Conservation (phyloP, 164 flowering plant species). For the Nymphaea colorata region DNA sequence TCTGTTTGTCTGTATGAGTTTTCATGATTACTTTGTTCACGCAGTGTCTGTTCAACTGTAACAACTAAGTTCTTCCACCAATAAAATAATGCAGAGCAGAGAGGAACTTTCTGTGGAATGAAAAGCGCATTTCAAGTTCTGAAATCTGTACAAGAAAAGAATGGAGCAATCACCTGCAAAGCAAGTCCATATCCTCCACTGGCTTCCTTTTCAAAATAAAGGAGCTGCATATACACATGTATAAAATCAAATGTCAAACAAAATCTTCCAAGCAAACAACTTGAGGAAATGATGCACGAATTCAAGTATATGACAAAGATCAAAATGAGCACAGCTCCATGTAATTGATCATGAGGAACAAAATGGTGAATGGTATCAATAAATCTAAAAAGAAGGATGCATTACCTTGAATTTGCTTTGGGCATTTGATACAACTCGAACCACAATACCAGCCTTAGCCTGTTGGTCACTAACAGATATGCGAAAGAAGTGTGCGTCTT, state of each 20-base stretch:
- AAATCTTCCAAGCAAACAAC: background rate
- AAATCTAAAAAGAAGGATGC: background rate
- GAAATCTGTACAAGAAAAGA: background rate
- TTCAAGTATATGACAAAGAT: background rate
- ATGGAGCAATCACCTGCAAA: conserved; percentile 55
- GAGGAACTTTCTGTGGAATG: too few relatives aligned
- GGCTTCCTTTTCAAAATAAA: conserved; percentile 87
- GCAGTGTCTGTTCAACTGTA: too few relatives aligned
- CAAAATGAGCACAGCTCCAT: background rate
- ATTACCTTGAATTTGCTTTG: conserved; percentile 25
- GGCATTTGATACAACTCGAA: background rate
- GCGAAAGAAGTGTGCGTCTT: background rate
- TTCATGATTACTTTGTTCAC: too few relatives aligned
- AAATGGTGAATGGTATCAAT: background rate
- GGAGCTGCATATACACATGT: conserved; percentile 47
- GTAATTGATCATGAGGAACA: background rate
- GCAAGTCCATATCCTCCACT: conserved; percentile 94
- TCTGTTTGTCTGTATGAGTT: too few relatives aligned
- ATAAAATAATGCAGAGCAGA: too few relatives aligned
- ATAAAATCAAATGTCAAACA: background rate
- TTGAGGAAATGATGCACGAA: background rate
- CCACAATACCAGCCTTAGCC: conserved; percentile 1
- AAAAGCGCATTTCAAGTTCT: too few relatives aligned
- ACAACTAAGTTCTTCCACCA: too few relatives aligned
- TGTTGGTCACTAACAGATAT: background rate